Percentiles rank a stretch among this genome's conserved stretches.
These are phyloP conservation scores for Lactarius pseudohatsudake DNA, from an alignment of 768 basidiomycete genomes.

Conservation along the genomic window DNA sequence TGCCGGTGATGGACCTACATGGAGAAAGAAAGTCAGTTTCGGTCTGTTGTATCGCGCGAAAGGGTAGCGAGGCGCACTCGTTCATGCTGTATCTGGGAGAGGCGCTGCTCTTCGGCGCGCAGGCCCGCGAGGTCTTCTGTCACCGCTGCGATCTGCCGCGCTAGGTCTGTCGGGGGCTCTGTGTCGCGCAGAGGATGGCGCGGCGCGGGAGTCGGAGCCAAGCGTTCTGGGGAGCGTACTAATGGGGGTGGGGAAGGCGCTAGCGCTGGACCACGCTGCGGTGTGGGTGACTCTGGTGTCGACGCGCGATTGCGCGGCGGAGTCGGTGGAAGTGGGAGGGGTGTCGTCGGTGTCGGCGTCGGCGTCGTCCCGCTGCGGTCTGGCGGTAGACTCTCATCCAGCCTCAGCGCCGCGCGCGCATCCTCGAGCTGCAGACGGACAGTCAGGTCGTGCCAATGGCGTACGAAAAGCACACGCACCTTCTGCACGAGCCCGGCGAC, in stretches of 20 bases:
- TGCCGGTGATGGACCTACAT: neutral
- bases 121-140: conserved; percentile 13
- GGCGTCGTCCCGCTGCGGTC: neutral
- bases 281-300: conserved; percentile 13
- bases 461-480: conserved; percentile 7
- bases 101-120: conserved; percentile 16
- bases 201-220: neutral
- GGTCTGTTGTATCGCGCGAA: neutral
- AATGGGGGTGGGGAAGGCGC: neutral
- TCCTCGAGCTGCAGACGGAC: conserved; percentile 18
- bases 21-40: neutral
- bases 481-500: conserved; percentile 19
- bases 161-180: conserved; percentile 6
- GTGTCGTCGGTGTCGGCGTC: neutral
- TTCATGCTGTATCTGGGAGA: conserved; percentile 7
- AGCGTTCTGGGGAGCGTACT: neutral
- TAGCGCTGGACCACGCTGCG: neutral
- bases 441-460: neutral
- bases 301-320: neutral
- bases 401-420: conserved; percentile 12
- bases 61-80: conserved; percentile 1
- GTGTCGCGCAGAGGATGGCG: neutral
- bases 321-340: neutral
- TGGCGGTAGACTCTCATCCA: neutral
- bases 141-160: conserved; percentile 18